phyloP scores from a whole-genome alignment of 345 rosid genomes.

The Eucalyptus pauciflora region DNA sequence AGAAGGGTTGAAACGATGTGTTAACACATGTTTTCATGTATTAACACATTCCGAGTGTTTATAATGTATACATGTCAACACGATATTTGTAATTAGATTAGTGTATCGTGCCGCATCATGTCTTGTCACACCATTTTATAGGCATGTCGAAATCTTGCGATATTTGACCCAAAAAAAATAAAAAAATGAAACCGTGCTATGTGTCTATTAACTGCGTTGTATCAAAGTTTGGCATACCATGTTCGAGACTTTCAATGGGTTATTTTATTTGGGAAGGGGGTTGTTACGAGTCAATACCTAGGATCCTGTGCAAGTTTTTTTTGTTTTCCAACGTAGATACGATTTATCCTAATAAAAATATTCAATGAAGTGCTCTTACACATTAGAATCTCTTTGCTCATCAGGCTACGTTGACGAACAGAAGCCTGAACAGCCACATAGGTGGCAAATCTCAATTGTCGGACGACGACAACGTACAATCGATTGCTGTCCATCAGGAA shows the following conservation, averaged over 20 bases:
- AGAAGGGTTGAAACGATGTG: neutral
- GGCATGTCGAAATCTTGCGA: too few relatives aligned
- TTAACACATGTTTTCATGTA: neutral
- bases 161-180: too few relatives aligned
- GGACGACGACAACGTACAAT: neutral
- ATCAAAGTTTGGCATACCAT: neutral
- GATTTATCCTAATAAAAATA: neutral
- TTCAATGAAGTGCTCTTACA: neutral
- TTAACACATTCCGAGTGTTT: accelerated
- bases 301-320: neutral
- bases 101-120: accelerated
- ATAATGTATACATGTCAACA: neutral
- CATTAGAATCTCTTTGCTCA: neutral
- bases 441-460: neutral
- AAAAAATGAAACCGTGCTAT: neutral
- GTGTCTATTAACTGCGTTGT: neutral
- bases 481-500: neutral
- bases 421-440: neutral
- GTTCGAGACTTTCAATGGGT: neutral
- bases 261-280: neutral
- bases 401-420: neutral
- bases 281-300: neutral
- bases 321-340: neutral
- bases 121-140: neutral
- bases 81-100: neutral